Evolutionary conservation across 2,329 filamentous ascomycete species (phyloP), one percentile per base, ranked within the genome.

Genomic region (Ascochyta rabiei): DNA sequence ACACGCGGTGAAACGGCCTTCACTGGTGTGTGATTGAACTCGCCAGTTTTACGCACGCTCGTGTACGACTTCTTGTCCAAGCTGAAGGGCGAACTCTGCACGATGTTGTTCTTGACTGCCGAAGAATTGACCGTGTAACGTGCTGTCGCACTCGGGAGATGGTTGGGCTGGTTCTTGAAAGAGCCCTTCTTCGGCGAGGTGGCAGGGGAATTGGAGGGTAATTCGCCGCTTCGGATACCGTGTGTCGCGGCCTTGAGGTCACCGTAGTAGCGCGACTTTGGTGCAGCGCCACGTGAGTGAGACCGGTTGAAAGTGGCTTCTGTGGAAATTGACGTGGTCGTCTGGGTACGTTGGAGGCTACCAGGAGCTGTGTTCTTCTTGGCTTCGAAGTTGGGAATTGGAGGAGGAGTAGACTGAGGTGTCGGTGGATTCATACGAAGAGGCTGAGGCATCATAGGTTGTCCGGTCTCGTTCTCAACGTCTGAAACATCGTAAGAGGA

Each of bases 361-460:
- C 63, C 58, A 28, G 66, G 56, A 4, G 62, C 57, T 10, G 62
- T 61, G 47, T 34, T 62, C 30, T 44, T 63, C 43, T 60, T 59
- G 18, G 60, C 46, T 23, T 62, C 37, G 40, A 59, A 57, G 18
- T 49, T 57, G 39, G 59, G 58, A 41, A 61, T 33, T 15, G 69
- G 69, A 3, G 76, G 70, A 18, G 75, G 77, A 1, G 69, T 69
- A 2, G 76, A 70, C 12, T 74, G 77, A 2, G 54, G 54, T 26
- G 60, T 63, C 1, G 79, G 78, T 4, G 79, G 79, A 59, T 80
- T 79, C 77, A 80, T 81, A 40, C 76, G 72, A 6, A 81, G 70
- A 1, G 79, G 79, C 53, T 77, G 71, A 13, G 73, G 75, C 28
- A 73, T 56, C 42, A 75, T 66, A n/a, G 64, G 57, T 8, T 61